Conservation (phyloP, 371 early-diverging fungal species). For the Lichtheimia corymbifera region DNA sequence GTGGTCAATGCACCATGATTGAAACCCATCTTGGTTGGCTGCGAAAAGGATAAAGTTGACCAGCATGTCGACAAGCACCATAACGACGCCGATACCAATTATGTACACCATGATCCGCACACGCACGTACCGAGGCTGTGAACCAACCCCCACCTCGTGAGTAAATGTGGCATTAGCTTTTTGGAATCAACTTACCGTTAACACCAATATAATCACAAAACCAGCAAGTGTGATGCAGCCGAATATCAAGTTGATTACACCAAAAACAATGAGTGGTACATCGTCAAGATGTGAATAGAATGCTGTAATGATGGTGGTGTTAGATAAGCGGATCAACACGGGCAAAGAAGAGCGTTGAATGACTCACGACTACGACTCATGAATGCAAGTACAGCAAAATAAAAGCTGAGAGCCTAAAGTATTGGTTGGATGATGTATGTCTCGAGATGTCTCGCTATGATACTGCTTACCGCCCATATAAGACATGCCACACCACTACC, state of each 20-base stretch:
- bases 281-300: slow-evolving; percentile 29
- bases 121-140: slow-evolving; percentile 11
- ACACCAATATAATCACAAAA: slow-evolving; percentile 6
- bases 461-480: slow-evolving; percentile 30
- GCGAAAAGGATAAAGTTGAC: slow-evolving; percentile 23
- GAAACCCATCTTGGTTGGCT: slow-evolving; percentile 13
- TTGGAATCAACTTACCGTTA: background rate
- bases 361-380: slow-evolving; percentile 30
- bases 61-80: slow-evolving; percentile 19
- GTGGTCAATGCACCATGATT: slow-evolving; percentile 16
- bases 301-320: slow-evolving; percentile 8
- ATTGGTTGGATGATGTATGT: background rate
- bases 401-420: slow-evolving; percentile 30
- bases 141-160: no score
- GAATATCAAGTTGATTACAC: slow-evolving; percentile 30
- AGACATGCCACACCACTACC: slow-evolving; percentile 27
- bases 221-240: slow-evolving; percentile 24
- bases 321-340: background rate
- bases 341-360: no score
- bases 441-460: background rate
- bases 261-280: slow-evolving; percentile 28
- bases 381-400: slow-evolving; percentile 33
- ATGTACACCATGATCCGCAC: slow-evolving; percentile 19
- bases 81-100: slow-evolving; percentile 2
- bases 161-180: no score